A percentile compares a stretch with the other conserved stretches of the same genome.
phyloP scores from a whole-genome alignment of 2,329 filamentous ascomycete species.

The Diaporthe helianthi region DNA sequence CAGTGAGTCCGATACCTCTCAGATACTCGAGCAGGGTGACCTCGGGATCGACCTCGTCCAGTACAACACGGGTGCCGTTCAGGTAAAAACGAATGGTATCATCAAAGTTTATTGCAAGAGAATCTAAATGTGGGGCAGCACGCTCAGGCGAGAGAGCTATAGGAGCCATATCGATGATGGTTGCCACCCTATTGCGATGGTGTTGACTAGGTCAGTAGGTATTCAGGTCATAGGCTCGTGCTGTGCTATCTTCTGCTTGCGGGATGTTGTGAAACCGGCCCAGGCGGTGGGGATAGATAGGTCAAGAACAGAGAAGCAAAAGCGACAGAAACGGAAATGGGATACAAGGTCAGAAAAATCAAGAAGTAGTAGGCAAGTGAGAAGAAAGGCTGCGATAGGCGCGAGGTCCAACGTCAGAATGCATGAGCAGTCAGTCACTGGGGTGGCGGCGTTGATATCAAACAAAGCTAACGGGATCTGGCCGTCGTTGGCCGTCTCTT shows the following conservation, averaged over 20 bases:
- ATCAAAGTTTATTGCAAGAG: conserved; percentile 79
- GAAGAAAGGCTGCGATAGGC: neutral
- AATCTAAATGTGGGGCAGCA: conserved; percentile 47
- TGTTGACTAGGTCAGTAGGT: neutral
- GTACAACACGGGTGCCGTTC: conserved; percentile 86
- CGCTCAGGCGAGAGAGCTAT: conserved; percentile 59
- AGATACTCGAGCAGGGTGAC: conserved; percentile 92
- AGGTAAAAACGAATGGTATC: conserved; percentile 92
- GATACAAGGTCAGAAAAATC: neutral
- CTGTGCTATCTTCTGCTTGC: neutral
- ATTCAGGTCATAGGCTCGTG: conserved; percentile 13
- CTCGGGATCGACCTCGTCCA: conserved; percentile 90
- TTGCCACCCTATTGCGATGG: conserved; percentile 4
- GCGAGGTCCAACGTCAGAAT: neutral
- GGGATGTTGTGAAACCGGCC: neutral
- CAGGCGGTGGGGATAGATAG: neutral
- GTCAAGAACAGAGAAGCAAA: neutral
- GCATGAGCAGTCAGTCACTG: neutral
- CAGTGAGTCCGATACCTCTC: conserved; percentile 89
- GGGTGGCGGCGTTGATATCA: conserved; percentile 28
- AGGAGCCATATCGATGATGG: conserved; percentile 58
- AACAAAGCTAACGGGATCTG: conserved; percentile 33
- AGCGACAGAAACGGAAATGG: neutral
- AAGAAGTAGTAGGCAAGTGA: neutral
- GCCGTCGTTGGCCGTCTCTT: conserved; percentile 12